These are phyloP conservation scores for Polychaeton citri DNA, from an alignment of 2,329 filamentous ascomycete species.

Conservation along the genomic window DNA sequence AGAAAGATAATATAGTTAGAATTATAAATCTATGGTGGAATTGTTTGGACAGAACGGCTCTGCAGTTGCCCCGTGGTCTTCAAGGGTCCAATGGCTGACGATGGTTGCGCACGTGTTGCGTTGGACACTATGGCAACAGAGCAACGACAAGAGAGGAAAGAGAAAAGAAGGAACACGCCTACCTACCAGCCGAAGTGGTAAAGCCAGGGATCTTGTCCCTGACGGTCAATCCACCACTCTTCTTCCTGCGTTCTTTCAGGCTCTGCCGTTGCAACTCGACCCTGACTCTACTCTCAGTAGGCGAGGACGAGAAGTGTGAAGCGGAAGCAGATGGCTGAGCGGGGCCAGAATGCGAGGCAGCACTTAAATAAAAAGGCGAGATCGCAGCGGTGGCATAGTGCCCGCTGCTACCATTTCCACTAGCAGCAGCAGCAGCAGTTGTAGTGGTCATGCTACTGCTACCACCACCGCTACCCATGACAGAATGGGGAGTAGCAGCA, in stretches of 20 bases:
- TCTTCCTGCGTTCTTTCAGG: conserved; percentile 6
- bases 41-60: too few relatives aligned
- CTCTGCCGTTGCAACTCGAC: conserved; percentile 18
- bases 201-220: conserved; percentile 20
- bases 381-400: neutral
- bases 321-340: neutral
- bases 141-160: neutral
- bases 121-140: too few relatives aligned
- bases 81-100: too few relatives aligned
- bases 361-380: neutral
- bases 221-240: neutral
- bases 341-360: neutral
- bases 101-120: too few relatives aligned
- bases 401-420: neutral
- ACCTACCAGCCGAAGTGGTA: conserved; percentile 23
- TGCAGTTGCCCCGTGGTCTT: too few relatives aligned
- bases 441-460: conserved; percentile 1
- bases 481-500: neutral
- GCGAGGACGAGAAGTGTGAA: neutral
- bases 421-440: conserved; percentile 2
- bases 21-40: too few relatives aligned
- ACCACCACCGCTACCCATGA: neutral
- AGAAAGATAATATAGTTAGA: too few relatives aligned
- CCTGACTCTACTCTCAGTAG: conserved; percentile 6
- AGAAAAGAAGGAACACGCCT: neutral